These are phyloP conservation scores for Plenodomus lindquistii DNA, from an alignment of 2,329 filamentous ascomycete species.

Conservation along the genomic window DNA sequence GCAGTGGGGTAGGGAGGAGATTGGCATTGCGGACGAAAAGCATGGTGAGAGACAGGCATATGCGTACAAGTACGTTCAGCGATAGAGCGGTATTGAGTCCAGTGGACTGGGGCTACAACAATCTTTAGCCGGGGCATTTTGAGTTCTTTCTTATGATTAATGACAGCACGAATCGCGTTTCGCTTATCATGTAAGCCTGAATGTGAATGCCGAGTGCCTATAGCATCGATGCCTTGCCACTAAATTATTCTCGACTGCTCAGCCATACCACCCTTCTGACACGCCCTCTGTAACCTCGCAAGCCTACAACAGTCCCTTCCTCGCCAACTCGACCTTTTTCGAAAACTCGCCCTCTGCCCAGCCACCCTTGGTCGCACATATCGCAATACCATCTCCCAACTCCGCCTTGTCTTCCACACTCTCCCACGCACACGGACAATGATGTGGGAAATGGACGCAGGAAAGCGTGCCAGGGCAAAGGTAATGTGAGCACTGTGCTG, in stretches of 20 bases:
- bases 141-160: no score
- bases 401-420: constrained; percentile 67
- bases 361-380: constrained; percentile 76
- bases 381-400: constrained; percentile 71
- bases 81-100: no score
- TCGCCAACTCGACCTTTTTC: constrained; percentile 76
- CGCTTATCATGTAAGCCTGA: no score
- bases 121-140: no score
- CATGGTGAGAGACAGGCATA: constrained; percentile 30
- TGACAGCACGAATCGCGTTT: no score
- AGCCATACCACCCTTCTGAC: no score
- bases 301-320: constrained; percentile 71
- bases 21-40: constrained; percentile 28
- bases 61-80: constrained; percentile 35
- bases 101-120: no score
- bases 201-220: no score
- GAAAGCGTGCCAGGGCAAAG: constrained; percentile 92
- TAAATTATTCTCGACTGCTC: no score
- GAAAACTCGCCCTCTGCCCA: constrained; percentile 72
- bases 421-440: constrained; percentile 88
- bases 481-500: constrained; percentile 88
- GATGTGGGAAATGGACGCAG: constrained; percentile 94
- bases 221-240: no score
- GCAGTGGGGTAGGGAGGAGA: constrained; percentile 43
- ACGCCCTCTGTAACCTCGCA: not conserved